These are phyloP conservation scores for Bromus sterilis DNA, from an alignment of 176 grass and related monocot species.

Conservation along the genomic window DNA sequence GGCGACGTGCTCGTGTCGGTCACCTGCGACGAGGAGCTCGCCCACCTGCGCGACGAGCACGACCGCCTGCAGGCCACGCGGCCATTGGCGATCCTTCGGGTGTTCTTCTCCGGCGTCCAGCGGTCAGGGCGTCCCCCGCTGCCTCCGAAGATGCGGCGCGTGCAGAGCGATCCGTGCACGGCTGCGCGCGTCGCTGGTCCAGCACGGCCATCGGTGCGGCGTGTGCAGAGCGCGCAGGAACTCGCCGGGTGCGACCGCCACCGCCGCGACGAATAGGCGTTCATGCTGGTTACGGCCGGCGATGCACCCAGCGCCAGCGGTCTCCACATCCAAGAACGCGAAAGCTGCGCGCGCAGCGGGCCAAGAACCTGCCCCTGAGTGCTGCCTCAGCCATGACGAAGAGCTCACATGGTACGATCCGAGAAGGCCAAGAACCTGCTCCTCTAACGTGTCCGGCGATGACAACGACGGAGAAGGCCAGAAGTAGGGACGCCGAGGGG, in stretches of 20 bases:
- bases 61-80: slow-evolving; percentile 15
- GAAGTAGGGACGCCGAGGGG: not conserved
- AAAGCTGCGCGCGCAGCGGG: not conserved
- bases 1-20: slow-evolving; percentile 28
- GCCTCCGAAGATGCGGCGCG: slow-evolving; percentile 5
- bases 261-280: not conserved
- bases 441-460: not conserved
- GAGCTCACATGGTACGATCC: not conserved
- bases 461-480: not conserved
- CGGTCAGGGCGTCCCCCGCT: not conserved
- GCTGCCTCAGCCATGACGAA: not conserved
- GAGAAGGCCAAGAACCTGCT: not conserved
- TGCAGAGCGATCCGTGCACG: not conserved
- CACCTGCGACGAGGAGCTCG: slow-evolving; percentile 42
- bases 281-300: not conserved
- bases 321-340: not conserved
- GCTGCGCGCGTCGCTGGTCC: not conserved
- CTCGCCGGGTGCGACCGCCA: not conserved
- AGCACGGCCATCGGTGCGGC: not conserved
- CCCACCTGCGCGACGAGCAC: slow-evolving; percentile 42
- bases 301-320: not conserved
- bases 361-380: not conserved
- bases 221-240: slow-evolving; percentile 16
- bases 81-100: not conserved
- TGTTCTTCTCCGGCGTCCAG: slow-evolving; percentile 1